Conservation (phyloP, 441 rosid genomes). For the Omphalea diandra region DNA sequence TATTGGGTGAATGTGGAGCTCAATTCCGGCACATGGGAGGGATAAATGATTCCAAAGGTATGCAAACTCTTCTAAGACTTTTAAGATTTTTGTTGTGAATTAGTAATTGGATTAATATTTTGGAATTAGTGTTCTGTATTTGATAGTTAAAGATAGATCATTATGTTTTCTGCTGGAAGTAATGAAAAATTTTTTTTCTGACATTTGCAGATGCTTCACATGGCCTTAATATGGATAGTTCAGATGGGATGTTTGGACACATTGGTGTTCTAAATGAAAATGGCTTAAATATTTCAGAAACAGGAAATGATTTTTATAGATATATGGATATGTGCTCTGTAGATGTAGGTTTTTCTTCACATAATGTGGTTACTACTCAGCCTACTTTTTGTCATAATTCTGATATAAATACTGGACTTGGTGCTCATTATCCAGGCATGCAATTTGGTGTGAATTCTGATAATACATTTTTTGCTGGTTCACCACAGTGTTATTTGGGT, state of each 20-base stretch:
- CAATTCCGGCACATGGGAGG: slow-evolving; percentile 26
- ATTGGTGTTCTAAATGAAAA: slow-evolving; percentile 22
- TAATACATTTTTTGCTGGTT: slow-evolving; percentile 32
- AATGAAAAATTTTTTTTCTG: slow-evolving; percentile 30
- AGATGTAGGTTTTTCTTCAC: slow-evolving; percentile 32
- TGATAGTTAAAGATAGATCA: slow-evolving; percentile 8
- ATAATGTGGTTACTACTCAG: slow-evolving; percentile 31
- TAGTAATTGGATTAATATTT: slow-evolving; percentile 6
- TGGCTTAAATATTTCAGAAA: slow-evolving; percentile 30
- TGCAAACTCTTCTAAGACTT: slow-evolving; percentile 9
- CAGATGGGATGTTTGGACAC: slow-evolving; percentile 22
- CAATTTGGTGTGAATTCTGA: slow-evolving; percentile 33
- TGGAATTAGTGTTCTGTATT: background rate
- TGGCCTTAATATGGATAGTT: slow-evolving; percentile 27
- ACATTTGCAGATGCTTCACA: slow-evolving; percentile 42
- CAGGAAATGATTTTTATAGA: slow-evolving; percentile 26
- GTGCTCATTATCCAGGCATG: slow-evolving; percentile 32
- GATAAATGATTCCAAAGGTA: slow-evolving; percentile 36
- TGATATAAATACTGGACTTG: slow-evolving; percentile 36
- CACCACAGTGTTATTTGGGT: slow-evolving; percentile 17
- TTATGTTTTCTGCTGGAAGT: slow-evolving; percentile 11
- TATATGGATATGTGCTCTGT: slow-evolving; percentile 20
- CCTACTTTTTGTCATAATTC: slow-evolving; percentile 43
- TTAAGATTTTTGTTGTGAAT: background rate
- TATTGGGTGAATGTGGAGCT: slow-evolving; percentile 28